phyloP scores from a whole-genome alignment of 78 protist species.

The Dictyostelium intermedium region DNA sequence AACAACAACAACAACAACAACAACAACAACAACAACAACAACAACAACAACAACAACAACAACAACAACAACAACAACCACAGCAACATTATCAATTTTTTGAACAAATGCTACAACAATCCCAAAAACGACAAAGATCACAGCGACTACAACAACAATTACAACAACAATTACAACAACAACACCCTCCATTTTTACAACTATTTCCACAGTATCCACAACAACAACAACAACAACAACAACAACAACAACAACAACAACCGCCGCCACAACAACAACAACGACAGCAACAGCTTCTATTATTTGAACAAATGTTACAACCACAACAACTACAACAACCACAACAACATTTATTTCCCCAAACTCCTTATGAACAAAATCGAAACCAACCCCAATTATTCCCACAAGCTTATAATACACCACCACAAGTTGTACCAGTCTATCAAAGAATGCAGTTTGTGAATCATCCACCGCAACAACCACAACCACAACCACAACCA shows the following conservation, averaged over 20 bases:
- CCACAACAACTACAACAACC: background rate
- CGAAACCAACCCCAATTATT: too few species aligned
- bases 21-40: background rate
- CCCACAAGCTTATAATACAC: too few species aligned
- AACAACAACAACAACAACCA: background rate
- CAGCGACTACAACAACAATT: background rate
- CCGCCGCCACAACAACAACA: background rate
- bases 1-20: background rate
- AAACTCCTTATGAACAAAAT: too few species aligned
- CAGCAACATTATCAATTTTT: background rate
- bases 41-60: background rate
- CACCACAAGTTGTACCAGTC: too few species aligned
- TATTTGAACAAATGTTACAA: too few species aligned
- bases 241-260: background rate
- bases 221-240: background rate
- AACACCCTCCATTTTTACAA: too few species aligned
- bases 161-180: background rate
- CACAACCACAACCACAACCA: too few species aligned
- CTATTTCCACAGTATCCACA: too few species aligned
- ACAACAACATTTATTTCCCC: too few species aligned
- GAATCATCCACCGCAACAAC: too few species aligned
- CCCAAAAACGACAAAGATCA: background rate
- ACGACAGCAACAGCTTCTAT: background rate
- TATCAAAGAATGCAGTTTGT: too few species aligned
- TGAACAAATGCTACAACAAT: background rate